phyloP scores from a whole-genome alignment of 1,284 basidiomycete genomes.

The Tilletia setariae region DNA sequence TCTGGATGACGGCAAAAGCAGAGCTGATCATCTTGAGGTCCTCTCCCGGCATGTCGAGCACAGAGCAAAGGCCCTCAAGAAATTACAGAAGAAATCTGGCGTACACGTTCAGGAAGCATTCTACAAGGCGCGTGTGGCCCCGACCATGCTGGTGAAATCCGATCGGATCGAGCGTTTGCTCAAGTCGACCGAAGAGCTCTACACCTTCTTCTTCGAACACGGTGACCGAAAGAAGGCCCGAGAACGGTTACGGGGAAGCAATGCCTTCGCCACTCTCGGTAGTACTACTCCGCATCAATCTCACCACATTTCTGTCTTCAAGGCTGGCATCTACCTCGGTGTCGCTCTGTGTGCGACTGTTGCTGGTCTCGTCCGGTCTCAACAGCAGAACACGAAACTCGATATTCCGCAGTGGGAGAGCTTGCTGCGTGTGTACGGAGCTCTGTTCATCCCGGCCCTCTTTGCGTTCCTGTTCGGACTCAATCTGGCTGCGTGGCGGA shows the following conservation, averaged over 20 bases:
- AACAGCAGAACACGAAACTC: constrained; percentile 62
- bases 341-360: constrained; percentile 72
- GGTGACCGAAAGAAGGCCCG: constrained; percentile 80
- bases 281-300: constrained; percentile 55
- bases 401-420: constrained; percentile 70
- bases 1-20: constrained; percentile 52
- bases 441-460: constrained; percentile 70
- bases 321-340: constrained; percentile 71
- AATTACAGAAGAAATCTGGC: constrained; percentile 81
- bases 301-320: constrained; percentile 67
- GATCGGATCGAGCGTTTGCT: constrained; percentile 67
- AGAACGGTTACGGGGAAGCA: constrained; percentile 62
- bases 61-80: constrained; percentile 73
- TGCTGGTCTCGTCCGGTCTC: constrained; percentile 68
- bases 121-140: constrained; percentile 69
- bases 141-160: constrained; percentile 59
- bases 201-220: constrained; percentile 60
- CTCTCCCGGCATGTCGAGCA: too few species aligned
- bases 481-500: constrained; percentile 75
- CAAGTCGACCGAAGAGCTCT: constrained; percentile 59
- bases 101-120: constrained; percentile 66
- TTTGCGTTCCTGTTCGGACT: constrained; percentile 73
- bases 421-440: constrained; percentile 76
- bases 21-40: constrained; percentile 79
- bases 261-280: constrained; percentile 56